Base-by-base conservation (phyloP, 257 asterid species). In the Rauvolfia tetraphylla region DNA sequence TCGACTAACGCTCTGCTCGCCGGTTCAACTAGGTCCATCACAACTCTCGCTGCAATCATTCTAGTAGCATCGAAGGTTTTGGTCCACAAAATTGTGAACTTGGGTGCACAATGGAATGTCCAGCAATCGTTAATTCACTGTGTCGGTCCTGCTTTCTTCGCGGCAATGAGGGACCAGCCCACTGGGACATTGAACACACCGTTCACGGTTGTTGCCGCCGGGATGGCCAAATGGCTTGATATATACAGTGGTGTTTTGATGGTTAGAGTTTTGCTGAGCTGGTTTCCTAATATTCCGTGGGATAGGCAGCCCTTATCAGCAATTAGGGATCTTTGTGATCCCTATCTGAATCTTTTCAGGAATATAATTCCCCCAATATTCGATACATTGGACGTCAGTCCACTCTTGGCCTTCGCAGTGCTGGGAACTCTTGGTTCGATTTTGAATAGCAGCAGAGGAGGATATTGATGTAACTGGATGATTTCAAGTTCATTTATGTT, bases 241-340 rank as follows among this genome's bases (percentile, higher is more conserved):
- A 81, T 94, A 51, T 94, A 94, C 83, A 87, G 95, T 44, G 93
- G 92, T 85, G 91, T 94, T 80, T 81, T 94, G 87, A 87, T 91
- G 97, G 92, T 94, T 72, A 78, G 98, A 81, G 96, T 89, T 80
- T 80, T 94, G 87, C 83, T 94, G 75, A 94, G 97, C 42, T 94
- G 98, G 98, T 94, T 94, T 63, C 98, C 98, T 7, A 94, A 94
- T 79, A 90, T 94, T 54, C 98, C 96, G 0, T 95, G 99, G 99
- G 99, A 92, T 11, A 82, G 89, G 71, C 99, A 92, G 86, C 99
- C 99, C 15, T 75, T 95, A 39, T 88, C 96, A 7, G 98, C 99
- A 0, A 89, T 95, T 71, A 84, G 93, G 90, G 99, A 95, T 66
- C 88, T 95, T 72, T 95, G 99, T 83, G 99, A 95, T 87, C 98